These are phyloP conservation scores for Barbarea vulgaris DNA, from an alignment of 345 rosid genomes.

Conservation along the genomic window DNA sequence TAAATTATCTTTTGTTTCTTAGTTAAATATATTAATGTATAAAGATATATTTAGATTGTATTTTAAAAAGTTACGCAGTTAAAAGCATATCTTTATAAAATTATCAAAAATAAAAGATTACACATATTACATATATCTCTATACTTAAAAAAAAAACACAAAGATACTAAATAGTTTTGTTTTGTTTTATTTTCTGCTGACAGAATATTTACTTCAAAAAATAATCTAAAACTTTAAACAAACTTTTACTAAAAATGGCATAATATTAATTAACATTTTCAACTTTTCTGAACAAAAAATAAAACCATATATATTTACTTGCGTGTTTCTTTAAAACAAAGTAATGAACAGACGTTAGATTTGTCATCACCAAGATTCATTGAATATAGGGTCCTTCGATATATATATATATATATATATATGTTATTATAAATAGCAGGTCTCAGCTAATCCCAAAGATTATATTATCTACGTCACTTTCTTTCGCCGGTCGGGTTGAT, in stretches of 20 bases:
- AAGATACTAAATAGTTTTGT: neutral
- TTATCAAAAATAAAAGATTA: neutral
- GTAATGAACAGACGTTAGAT: constrained; percentile 19
- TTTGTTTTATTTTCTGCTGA: neutral
- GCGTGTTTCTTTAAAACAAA: constrained; percentile 30
- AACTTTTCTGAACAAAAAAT: neutral
- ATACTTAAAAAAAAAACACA: neutral
- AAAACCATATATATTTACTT: neutral
- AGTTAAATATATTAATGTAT: neutral
- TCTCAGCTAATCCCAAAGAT: neutral
- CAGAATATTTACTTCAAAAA: neutral
- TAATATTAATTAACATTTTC: neutral
- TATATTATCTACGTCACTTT: constrained; percentile 28
- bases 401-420: neutral
- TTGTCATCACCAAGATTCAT: constrained; percentile 1
- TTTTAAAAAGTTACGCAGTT: neutral
- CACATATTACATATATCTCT: neutral
- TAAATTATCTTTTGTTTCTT: neutral
- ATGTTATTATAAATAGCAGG: constrained; percentile 4
- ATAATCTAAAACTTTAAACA: neutral
- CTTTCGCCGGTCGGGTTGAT: neutral
- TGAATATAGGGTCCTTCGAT: neutral
- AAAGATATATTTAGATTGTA: neutral
- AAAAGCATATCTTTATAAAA: neutral
- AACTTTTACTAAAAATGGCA: neutral